Evolutionary conservation across 2,329 filamentous ascomycete species (phyloP), one percentile per base, ranked within the genome.

Genomic region (Colletotrichum tropicale): DNA sequence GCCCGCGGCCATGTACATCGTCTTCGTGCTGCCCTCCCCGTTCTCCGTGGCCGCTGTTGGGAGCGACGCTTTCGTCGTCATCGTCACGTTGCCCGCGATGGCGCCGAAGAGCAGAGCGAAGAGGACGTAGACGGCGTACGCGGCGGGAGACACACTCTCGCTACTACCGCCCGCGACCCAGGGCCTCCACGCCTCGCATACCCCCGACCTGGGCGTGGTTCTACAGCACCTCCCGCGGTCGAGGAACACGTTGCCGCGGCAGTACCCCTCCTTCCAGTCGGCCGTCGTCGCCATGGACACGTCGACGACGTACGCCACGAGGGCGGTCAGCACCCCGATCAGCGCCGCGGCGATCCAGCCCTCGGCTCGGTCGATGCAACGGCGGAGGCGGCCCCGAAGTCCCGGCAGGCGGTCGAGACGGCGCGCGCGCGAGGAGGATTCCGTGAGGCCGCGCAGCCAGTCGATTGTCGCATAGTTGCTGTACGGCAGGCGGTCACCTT

Each of bases 391-490:
- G 48, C 85, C 83, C 43, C 86, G 86, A 9, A 90, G 75, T 8
- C 88, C 86, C 16, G 64, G 58, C 5, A 55, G 55, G 1, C 48
- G 55, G 5, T 36, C 62, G 8, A 76, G 30, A 15, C 56, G 34
- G 34, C 61, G 72, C 70, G 81, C 82, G 12, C 83, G 84, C 82
- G 70, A 87, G 84, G n/a, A 90, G 78, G 91, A 89, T 82, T 91
- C 91, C 80, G 91, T 88, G 71, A 92, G 81, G 78, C 91, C 90
- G 80, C 91, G 91, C 12, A 92, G 84, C 90, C 90, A 92, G 81
- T 93, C 90, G 73, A 92, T 92, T 2, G 90, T 91, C 9, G 88
- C 90, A 78, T 93, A 92, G 77, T 92, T 88, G 79, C 91, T 91
- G 79, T 92, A 93, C 1, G 89, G 88, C 24, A 92, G 81, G 67